Conservation (phyloP, 2,329 filamentous ascomycete species). For the Rhexocercosporidium sp. region DNA sequence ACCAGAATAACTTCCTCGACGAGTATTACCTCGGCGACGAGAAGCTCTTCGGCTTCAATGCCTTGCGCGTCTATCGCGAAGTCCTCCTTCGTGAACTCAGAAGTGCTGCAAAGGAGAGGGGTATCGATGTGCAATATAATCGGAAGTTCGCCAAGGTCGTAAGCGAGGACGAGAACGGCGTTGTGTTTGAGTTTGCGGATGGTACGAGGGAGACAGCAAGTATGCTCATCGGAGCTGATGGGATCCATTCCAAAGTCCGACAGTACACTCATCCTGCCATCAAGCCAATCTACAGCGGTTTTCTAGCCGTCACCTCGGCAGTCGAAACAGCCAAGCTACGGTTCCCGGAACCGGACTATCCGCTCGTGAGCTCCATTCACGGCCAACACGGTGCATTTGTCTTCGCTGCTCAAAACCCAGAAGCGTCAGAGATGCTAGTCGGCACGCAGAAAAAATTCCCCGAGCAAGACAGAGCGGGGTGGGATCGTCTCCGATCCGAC, state of each 20-base stretch:
- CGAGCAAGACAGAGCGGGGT: constrained; percentile 48
- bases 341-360: constrained; percentile 22
- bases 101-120: constrained; percentile 46
- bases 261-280: constrained; percentile 55
- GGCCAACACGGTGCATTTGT: constrained; percentile 51
- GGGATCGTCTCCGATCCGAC: constrained; percentile 48
- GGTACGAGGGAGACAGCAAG: constrained; percentile 47
- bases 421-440: constrained; percentile 55
- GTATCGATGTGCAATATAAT: constrained; percentile 52
- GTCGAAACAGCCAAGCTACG: constrained; percentile 31
- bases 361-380: constrained; percentile 19
- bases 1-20: constrained; percentile 43
- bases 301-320: constrained; percentile 46
- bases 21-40: constrained; percentile 54
- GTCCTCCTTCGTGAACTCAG: constrained; percentile 56
- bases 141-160: constrained; percentile 53
- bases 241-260: constrained; percentile 62
- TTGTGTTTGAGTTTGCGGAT: constrained; percentile 55
- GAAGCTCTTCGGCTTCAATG: constrained; percentile 56
- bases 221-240: constrained; percentile 61
- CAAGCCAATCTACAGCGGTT: constrained; percentile 55
- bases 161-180: constrained; percentile 46
- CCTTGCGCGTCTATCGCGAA: constrained; percentile 58
- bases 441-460: constrained; percentile 50
- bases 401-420: constrained; percentile 53